Conservation (phyloP, 2,329 filamentous ascomycete genomes). For the Ophiostoma himal-ulmi region DNA sequence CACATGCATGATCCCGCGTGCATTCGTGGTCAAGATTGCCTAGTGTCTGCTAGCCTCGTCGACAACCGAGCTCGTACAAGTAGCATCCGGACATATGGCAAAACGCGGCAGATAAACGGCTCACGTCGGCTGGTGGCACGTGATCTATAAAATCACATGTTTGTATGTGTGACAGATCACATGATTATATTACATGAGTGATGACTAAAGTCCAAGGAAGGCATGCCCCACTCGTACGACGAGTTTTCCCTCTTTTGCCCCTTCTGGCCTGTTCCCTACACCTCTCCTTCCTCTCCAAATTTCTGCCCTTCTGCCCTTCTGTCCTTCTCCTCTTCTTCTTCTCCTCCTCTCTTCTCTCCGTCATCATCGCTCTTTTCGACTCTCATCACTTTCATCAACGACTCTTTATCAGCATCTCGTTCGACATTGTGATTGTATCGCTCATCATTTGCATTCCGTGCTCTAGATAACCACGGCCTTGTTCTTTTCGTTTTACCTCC, state of each 20-base stretch:
- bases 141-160: neutral
- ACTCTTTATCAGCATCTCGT: neutral
- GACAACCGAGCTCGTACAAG: constrained; percentile 18
- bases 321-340: too few relatives aligned
- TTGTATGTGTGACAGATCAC: rapidly evolving
- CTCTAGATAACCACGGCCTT: neutral
- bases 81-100: constrained; percentile 21
- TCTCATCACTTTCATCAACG: neutral
- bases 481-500: neutral
- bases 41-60: neutral
- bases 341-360: neutral
- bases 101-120: constrained; percentile 14
- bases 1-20: neutral
- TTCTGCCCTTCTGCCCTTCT: neutral
- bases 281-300: neutral
- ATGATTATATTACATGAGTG: neutral
- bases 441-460: constrained; percentile 4
- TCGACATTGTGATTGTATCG: constrained; percentile 9
- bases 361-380: neutral
- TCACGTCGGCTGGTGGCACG: neutral
- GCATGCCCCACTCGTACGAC: neutral
- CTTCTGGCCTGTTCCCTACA: neutral
- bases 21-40: neutral
- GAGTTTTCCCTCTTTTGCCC: constrained; percentile 1
- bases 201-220: neutral